Base-by-base conservation (phyloP, 1,284 basidiomycete genomes). In the Pseudozyma tsukubaensis region DNA sequence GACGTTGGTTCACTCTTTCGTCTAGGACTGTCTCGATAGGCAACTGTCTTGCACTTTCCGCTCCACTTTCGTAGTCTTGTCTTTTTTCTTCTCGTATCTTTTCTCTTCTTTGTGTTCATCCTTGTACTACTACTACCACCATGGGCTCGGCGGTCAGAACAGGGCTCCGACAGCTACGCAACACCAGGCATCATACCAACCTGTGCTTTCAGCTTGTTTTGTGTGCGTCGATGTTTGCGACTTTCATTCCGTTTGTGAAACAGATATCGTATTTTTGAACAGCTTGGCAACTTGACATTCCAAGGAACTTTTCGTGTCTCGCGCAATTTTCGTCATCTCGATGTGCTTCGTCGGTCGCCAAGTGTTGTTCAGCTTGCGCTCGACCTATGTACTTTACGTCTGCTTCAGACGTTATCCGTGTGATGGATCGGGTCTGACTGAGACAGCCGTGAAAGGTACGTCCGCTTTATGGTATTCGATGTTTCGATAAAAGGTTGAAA, bases 101-200 rank as follows among this genome's bases (percentile, higher is more conserved):
- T 61, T 66, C 48, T 61, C 49, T 65, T 73, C 63, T 70, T 68
- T 74, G 72, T 74, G 72, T 74, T 70, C 63, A 70, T 70, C 72
- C 72, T 74, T 74, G 72, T 73, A 73, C 71, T 75, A 71, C 72
- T 75, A 75, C 68, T 66, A 75, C 72, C 59, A 68, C 71, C 72
- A 71, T 75, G 68, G 68, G 68, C 72, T 64, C 68, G 72, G 72
- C 72, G 72, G 68, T 75, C 72, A 62, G 68, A 66, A 67, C 68
- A 75, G 72, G 72, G 64, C 64, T 66, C 64, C 72, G 64, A 63
- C 60, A 71, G 67, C 72, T 67, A 64, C 62, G 67, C 67, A 75
- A 71, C 67, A 67, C 45, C 59, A 75, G 72, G 72, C 72, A 75
- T 75, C 59, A 75, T 71, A 70, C 67, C 72, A 74, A 65, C 52